These are phyloP conservation scores for Alternaria longipes DNA, from an alignment of 2,329 filamentous ascomycete species.

Conservation along the genomic window DNA sequence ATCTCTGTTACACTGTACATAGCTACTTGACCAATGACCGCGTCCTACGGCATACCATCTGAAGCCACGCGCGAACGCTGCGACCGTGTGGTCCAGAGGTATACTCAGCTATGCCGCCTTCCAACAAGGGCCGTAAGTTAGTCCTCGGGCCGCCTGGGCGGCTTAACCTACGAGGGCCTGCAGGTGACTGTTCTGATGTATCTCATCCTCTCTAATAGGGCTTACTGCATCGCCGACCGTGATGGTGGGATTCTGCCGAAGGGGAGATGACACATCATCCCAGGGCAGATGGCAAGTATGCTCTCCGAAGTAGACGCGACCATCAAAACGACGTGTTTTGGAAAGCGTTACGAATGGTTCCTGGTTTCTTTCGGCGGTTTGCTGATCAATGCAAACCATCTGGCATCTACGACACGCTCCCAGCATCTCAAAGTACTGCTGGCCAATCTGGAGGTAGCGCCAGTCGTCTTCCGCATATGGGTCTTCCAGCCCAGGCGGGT, in stretches of 20 bases:
- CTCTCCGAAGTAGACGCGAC: conserved; percentile 88
- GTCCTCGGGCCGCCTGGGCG: conserved; percentile 12
- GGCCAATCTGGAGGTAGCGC: conserved; percentile 72
- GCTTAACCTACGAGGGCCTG: conserved; percentile 38
- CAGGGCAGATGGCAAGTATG: conserved; percentile 65
- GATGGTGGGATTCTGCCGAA: conserved; percentile 50
- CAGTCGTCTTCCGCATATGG: conserved; percentile 86
- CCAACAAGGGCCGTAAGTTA: conserved; percentile 10
- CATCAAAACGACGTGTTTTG: conserved; percentile 83
- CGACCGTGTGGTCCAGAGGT: conserved; percentile 24
- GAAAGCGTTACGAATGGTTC: conserved; percentile 90
- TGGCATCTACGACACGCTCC: conserved; percentile 90
- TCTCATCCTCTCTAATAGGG: conserved; percentile 43
- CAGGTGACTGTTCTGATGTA: conserved; percentile 34
- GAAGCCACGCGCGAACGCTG: conserved; percentile 43
- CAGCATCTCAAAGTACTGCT: conserved; percentile 73
- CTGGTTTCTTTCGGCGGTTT: conserved; percentile 77
- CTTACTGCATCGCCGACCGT: conserved; percentile 49
- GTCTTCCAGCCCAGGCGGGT: conserved; percentile 56
- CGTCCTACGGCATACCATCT: conserved; percentile 28
- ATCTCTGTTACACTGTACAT: conserved; percentile 29
- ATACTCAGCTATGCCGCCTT: conserved; percentile 24
- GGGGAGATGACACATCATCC: conserved; percentile 29
- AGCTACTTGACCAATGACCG: conserved; percentile 35
- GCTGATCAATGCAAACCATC: conserved; percentile 95